phyloP scores from a whole-genome alignment of 2,329 filamentous ascomycete species.

The Aspergillus amoenus region DNA sequence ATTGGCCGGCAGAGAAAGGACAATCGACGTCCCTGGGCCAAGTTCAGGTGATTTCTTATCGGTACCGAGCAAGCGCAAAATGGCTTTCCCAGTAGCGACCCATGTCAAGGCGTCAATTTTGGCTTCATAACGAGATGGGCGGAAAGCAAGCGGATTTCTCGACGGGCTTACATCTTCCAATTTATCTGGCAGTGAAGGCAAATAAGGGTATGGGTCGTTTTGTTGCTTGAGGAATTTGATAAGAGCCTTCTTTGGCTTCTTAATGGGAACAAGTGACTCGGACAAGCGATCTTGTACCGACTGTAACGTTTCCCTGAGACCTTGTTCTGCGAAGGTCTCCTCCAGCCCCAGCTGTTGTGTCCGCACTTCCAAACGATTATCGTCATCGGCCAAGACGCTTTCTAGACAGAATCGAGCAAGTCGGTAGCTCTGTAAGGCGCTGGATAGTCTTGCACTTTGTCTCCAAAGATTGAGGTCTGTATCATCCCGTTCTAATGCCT shows the following conservation, averaged over 20 bases:
- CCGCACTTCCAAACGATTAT: slow-evolving; percentile 54
- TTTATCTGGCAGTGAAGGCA: slow-evolving; percentile 37
- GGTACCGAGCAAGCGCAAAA: slow-evolving; percentile 45
- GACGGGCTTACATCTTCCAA: slow-evolving; percentile 29
- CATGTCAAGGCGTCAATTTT: slow-evolving; percentile 40
- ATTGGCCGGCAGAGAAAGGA: slow-evolving; percentile 40
- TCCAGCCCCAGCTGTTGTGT: slow-evolving; percentile 60
- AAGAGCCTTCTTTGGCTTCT: slow-evolving; percentile 52
- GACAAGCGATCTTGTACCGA: slow-evolving; percentile 58
- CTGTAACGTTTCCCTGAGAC: slow-evolving; percentile 50
- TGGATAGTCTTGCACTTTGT: slow-evolving; percentile 58
- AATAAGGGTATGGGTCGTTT: slow-evolving; percentile 54
- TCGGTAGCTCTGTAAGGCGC: slow-evolving; percentile 57
- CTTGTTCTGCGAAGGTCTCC: slow-evolving; percentile 54
- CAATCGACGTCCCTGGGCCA: slow-evolving; percentile 42
- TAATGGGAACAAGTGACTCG: slow-evolving; percentile 50
- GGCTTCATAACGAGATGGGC: slow-evolving; percentile 40
- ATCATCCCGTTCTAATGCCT: slow-evolving; percentile 65
- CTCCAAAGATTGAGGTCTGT: slow-evolving; percentile 65
- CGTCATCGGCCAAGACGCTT: slow-evolving; percentile 62
- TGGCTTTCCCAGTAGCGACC: slow-evolving; percentile 49
- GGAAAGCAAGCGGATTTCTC: slow-evolving; percentile 37
- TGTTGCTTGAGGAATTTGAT: slow-evolving; percentile 53
- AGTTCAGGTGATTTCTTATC: slow-evolving; percentile 33
- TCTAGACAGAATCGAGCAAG: slow-evolving; percentile 63